Conservation (phyloP, 179 eudicot species). For the Spinacia oleracea region DNA sequence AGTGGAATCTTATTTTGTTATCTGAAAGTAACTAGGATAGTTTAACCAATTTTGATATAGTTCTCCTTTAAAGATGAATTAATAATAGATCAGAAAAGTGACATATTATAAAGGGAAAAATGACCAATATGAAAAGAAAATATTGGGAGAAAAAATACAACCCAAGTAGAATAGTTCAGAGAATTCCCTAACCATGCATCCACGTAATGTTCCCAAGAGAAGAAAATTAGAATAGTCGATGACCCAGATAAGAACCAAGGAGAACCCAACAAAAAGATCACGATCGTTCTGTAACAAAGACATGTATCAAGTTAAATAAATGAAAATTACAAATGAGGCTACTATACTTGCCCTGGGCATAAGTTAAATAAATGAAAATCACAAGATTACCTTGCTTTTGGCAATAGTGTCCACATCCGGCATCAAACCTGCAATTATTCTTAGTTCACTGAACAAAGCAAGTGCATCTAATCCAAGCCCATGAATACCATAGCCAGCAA, state of each 20-base stretch:
- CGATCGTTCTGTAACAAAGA: not conserved
- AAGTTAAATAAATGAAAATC: no score
- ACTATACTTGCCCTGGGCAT: no score
- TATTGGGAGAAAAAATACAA: not conserved
- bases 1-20: not conserved
- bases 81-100: not conserved
- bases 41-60: no score
- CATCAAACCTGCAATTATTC: conserved; percentile 25
- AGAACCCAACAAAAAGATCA: not conserved
- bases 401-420: no score
- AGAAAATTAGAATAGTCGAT: not conserved
- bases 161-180: not conserved
- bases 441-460: conserved; percentile 36
- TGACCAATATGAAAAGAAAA: not conserved
- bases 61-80: not conserved
- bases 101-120: not conserved
- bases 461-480: conserved; percentile 47
- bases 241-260: not conserved
- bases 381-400: no score
- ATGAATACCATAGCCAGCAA: conserved; percentile 50
- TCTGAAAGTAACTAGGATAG: conserved; percentile 3
- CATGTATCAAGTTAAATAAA: no score
- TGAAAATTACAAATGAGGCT: no score
- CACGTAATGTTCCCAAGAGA: not conserved
- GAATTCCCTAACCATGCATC: not conserved